Percentiles rank a stretch among this genome's conserved stretches.
Evolutionary conservation across 306 rosid species (phyloP).

Genomic region (Begonia peltatifolia): DNA sequence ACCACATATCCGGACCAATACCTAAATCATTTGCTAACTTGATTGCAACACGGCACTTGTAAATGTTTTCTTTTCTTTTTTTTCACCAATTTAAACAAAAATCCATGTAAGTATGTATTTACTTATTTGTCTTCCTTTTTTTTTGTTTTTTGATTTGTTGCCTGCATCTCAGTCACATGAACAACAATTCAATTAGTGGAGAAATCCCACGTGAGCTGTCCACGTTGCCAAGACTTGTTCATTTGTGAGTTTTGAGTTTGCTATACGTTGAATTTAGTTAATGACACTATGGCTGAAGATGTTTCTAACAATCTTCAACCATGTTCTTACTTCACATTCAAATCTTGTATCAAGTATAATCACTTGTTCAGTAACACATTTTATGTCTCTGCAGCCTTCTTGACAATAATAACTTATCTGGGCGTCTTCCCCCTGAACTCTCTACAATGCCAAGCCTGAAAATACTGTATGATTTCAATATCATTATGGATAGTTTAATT

Average conservation of each 20-base stretch:
- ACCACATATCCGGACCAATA: slow-evolving; percentile 54
- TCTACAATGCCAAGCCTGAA: slow-evolving; percentile 30
- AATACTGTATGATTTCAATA: slow-evolving; percentile 28
- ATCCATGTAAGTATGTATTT: no score
- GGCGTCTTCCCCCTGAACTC: slow-evolving; percentile 57
- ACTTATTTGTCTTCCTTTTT: neutral
- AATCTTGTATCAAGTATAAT: no score
- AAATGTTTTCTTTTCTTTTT: slow-evolving; percentile 26
- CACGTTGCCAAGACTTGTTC: slow-evolving; percentile 44
- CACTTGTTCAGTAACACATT: no score
- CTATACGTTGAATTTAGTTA: neutral
- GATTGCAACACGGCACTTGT: slow-evolving; percentile 55
- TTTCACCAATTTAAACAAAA: slow-evolving; percentile 2
- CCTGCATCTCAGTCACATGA: slow-evolving; percentile 64
- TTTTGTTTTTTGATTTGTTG: slow-evolving; percentile 12
- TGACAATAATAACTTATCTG: slow-evolving; percentile 82
- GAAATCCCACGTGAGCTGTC: slow-evolving; percentile 61
- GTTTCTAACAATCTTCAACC: no score
- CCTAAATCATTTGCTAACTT: slow-evolving; percentile 67
- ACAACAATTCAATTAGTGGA: slow-evolving; percentile 90
- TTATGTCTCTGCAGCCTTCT: slow-evolving; percentile 58
- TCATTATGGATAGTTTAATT: no score
- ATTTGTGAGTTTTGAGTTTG: slow-evolving; percentile 46
- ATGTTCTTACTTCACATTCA: no score
- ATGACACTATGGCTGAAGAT: no score